Percentiles rank a stretch among this genome's conserved stretches.
Conservation (phyloP, 495 filamentous ascomycete species). For the Hypoxylon subgilvum region DNA sequence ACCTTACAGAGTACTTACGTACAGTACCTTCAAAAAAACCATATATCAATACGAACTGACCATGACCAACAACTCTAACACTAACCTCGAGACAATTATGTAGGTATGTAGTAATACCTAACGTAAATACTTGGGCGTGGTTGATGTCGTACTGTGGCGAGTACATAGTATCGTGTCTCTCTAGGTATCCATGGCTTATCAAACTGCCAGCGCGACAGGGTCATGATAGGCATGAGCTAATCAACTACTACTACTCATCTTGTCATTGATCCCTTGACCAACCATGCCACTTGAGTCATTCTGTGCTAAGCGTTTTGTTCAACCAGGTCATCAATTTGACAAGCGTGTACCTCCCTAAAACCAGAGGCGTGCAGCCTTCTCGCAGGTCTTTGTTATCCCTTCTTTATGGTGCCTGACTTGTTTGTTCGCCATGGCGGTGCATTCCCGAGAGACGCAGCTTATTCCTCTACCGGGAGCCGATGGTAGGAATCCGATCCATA, state of each 20-base stretch:
- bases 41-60: too few relatives aligned
- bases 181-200: conserved; percentile 18
- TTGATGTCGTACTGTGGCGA: conserved; percentile 34
- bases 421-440: conserved; percentile 23
- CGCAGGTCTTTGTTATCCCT: conserved; percentile 19
- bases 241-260: background rate
- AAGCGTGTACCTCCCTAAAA: conserved; percentile 16
- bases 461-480: conserved; percentile 2
- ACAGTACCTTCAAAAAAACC: too few relatives aligned
- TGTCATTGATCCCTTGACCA: conserved; percentile 4
- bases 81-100: background rate
- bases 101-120: conserved; percentile 16
- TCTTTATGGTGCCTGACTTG: conserved; percentile 20
- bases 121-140: conserved; percentile 18
- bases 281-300: conserved; percentile 27
- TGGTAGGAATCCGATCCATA: conserved; percentile 7
- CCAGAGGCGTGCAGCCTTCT: conserved; percentile 22
- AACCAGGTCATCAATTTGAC: conserved; percentile 7
- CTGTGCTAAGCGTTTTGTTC: conserved; percentile 10
- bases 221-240: conserved; percentile 20
- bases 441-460: conserved; percentile 29
- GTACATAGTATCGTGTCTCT: conserved; percentile 11
- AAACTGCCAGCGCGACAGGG: conserved; percentile 11
- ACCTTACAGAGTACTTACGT: background rate
- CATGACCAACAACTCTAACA: conserved; percentile 7